Base-by-base conservation (phyloP, 2,329 filamentous ascomycete species). In the Cercospora canescens region DNA sequence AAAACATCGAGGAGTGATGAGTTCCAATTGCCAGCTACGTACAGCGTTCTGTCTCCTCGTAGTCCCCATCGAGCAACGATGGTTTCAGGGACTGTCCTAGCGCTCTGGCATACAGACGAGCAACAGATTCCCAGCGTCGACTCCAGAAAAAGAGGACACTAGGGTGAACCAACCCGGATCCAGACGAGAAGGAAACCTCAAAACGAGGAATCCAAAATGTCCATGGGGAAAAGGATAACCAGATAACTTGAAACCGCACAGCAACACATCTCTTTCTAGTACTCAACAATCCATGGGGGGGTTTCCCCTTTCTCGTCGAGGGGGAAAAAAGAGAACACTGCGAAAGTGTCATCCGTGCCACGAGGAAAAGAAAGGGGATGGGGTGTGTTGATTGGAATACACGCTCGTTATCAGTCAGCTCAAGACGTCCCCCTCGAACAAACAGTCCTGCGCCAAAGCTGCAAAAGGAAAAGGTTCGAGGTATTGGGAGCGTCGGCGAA, bases 171-270 rank as follows among this genome's bases (percentile, higher is more conserved):
- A 74, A 76, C 75, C 75, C 75, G 69, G 52, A 56, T 62, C 60
- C 60, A 62, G 50, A 54, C 60, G 55, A n/a, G 24, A 30, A 24
- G 4, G 34, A 30, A 8, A 30, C 11, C 52, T 18, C 52, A 24
- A 16, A 21, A 56, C n/a, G 52, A 56, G 52, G 18, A 7, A 12
- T 18, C 28, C n/a, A 34, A 11, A 35, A 35, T 67, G 71, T 76
- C 74, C 70, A 70, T 58, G 63, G 59, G 71, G 75, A 77, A 70
- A 76, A 71, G 76, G 75, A 78, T 71, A 48, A 66, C 70, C 68
- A 71, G 68, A 72, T 66, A 21, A 72, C 71, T 35, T 56, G 24
- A 24, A 74, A 75, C 74, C 71, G 73, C 74, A 74, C 75, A 69
- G 61, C 65, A 70, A 65, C 73, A 41, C 74, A 66, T 72, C 72